Base-by-base conservation (phyloP, 768 basidiomycete genomes). In the Sistotremastrum niveocremeum region DNA sequence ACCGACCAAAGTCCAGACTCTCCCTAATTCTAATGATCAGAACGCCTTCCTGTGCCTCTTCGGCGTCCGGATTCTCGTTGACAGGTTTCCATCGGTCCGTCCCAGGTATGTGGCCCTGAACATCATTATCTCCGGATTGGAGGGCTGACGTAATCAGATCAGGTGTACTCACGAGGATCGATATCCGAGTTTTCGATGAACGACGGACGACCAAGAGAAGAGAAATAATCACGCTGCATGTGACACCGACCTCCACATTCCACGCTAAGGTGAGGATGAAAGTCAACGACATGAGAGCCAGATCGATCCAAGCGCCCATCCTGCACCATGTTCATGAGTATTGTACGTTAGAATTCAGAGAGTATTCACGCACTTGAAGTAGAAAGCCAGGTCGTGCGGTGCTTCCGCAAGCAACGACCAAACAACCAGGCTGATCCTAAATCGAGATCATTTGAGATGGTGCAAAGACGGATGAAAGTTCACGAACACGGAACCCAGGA, bases 241-340 rank as follows among this genome's bases (percentile, higher is more conserved):
- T 76, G 38, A 98, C 79, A 9, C 94, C 94, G 46, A 88, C 79
- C 68, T 98, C 91, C 46, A 98, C 79, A 52, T 83, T 80, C 79
- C 88, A 91, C 28, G 95, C 61, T 46, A 95, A 78, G 2, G 89
- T 90, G 45, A 87, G 74, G 51, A 81, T 55, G 62, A 98, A 95
- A 0, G 95, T 97, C 44, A 91, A 71, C 20, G 68, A 65, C 84
- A 97, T 90, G 56, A 98, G 74, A 4, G 74, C 65, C 41, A 94
- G 68, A 59, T 98, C 94, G 35, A 78, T 76, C 86, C 88, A 93
- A n/a, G 94, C 86, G n/a, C 75, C 58, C 75, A 95, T 89, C 55
- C 84, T 84, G 50, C 5, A 42, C 40, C 40, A 48, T 48, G 42
- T 42, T 29, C 7, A 42, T 20, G 20, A 20, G 42, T 37, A 31